Evolutionary conservation across 2,329 filamentous ascomycete genomes (phyloP).

Genomic region (Curvularia lunata): DNA sequence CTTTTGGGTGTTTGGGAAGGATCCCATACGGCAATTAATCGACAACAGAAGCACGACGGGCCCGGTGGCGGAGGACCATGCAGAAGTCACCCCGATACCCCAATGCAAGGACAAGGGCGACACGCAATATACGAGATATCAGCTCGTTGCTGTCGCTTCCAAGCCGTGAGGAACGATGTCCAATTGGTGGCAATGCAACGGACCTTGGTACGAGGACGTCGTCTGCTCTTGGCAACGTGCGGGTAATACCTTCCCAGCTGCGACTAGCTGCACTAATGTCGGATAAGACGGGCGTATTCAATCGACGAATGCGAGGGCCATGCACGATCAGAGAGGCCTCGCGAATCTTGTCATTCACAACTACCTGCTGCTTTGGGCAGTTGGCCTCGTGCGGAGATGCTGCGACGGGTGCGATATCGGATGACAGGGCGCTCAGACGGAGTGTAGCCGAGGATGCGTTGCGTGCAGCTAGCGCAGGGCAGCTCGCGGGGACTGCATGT

Average conservation of each 20-base stretch:
- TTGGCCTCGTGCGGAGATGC: not conserved
- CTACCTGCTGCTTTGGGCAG: constrained; percentile 23
- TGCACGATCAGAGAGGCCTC: constrained; percentile 24
- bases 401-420: constrained; percentile 28
- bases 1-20: not conserved
- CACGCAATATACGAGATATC: not conserved
- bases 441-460: not conserved
- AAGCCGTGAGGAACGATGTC: constrained; percentile 4
- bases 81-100: not conserved
- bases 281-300: constrained; percentile 16
- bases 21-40: not conserved
- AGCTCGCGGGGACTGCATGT: no score
- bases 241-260: constrained; percentile 41
- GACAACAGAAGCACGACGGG: not conserved
- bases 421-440: constrained; percentile 9
- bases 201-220: not conserved
- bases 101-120: not conserved
- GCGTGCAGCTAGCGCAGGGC: not conserved
- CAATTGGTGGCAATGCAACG: constrained; percentile 3
- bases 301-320: constrained; percentile 24
- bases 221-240: constrained; percentile 26
- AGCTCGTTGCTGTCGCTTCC: not conserved
- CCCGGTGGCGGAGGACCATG: not conserved
- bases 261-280: constrained; percentile 26
- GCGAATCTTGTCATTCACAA: constrained; percentile 19